Base-by-base conservation (phyloP, 23 red algal species). In the Gracilaria vermiculophylla region DNA sequence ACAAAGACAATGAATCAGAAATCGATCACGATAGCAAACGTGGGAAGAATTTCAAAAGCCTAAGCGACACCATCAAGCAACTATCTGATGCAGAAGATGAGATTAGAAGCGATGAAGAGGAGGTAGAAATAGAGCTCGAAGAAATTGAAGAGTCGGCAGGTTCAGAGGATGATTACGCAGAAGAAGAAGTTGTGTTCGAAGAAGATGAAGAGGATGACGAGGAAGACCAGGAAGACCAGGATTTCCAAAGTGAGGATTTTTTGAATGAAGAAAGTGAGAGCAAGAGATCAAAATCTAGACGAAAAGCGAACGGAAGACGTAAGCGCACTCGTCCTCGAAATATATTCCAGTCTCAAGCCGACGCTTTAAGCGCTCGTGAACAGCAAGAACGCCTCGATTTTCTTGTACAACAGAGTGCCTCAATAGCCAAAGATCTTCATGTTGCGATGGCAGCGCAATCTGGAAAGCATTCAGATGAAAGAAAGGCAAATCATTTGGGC, bases 331-430 rank as follows among this genome's bases (percentile, higher is more conserved):
- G 72, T 33, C 85, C 85, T 29, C 13, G 23, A 35, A 57, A 76
- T 44, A 54, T 61, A 8, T 89, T 89, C 28, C 37, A 78, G 31
- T 25, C 34, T 15, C 49, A 69, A 89, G 41, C 25, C 12, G 85
- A 78, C 20, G 85, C 51, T 2, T 69, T 78, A 39, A 65, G 34
- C 56, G 81, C 64, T 5, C 42, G 49, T 36, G 60, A 86, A 56
- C 81, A 86, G 29, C 54, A 86, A 64, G 61, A 70, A 31, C 85
- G 85, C 17, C 61, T 89, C 25, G 85, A 89, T 25, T 58, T 53
- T 16, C 56, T 89, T 25, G 51, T 89, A 12, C 44, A 77, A 29
- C 70, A 89, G 60, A 89, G 70, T 57, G 85, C 84, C 20, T 25
- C 36, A 4, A 89, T 89, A 55, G 57, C 85, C n/a, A 51, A 69